Evolutionary conservation across 495 filamentous ascomycete genomes (phyloP).

Genomic region (Evansstolkia leycettana): DNA sequence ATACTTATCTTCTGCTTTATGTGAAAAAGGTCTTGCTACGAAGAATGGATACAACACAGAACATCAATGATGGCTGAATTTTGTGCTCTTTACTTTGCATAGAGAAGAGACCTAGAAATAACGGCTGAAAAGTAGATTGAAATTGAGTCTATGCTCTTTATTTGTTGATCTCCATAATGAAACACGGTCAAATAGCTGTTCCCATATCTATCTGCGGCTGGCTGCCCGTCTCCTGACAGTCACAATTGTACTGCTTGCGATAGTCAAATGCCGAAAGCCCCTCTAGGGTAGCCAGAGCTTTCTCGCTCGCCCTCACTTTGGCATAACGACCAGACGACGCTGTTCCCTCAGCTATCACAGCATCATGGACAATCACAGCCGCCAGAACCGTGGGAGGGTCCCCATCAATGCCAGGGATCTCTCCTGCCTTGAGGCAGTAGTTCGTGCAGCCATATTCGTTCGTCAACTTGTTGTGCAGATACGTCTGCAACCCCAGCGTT

Average conservation of each 20-base stretch:
- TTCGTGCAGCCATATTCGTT: slow-evolving; percentile 40
- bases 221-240: slow-evolving; percentile 31
- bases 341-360: slow-evolving; percentile 48
- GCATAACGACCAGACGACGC: slow-evolving; percentile 56
- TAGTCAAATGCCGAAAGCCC: slow-evolving; percentile 48
- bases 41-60: too few species aligned
- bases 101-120: too few species aligned
- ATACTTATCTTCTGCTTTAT: too few species aligned
- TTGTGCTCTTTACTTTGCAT: too few species aligned
- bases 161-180: neutral
- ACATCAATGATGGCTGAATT: too few species aligned
- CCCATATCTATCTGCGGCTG: slow-evolving; percentile 14
- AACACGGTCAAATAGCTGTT: slow-evolving; percentile 19
- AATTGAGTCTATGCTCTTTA: neutral
- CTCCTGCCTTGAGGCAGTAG: slow-evolving; percentile 41
- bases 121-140: too few species aligned
- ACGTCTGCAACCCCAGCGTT: slow-evolving; percentile 28
- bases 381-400: slow-evolving; percentile 45
- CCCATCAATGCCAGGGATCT: slow-evolving; percentile 32
- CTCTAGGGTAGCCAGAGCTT: slow-evolving; percentile 47
- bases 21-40: too few species aligned
- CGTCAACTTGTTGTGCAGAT: slow-evolving; percentile 37
- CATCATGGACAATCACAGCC: slow-evolving; percentile 65
- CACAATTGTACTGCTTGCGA: slow-evolving; percentile 45
- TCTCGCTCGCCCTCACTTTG: slow-evolving; percentile 59